Base-by-base conservation (phyloP, 257 asterid species). In the Solanum stenotomum region DNA sequence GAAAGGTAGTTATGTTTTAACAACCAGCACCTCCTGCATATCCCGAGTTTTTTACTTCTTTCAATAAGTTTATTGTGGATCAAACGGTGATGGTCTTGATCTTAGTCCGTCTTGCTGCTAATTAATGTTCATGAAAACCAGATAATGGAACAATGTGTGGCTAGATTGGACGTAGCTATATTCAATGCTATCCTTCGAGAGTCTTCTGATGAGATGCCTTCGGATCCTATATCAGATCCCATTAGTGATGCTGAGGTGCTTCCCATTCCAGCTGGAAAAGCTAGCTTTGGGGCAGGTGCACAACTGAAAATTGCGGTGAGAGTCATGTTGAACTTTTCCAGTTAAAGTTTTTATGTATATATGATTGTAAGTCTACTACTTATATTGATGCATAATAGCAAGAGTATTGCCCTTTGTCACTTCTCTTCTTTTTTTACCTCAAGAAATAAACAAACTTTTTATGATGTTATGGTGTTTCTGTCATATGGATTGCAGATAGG, bases 171-270 rank as follows among this genome's bases (percentile, higher is more conserved):
- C 44, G 95, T 95, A 49, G 99, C 98, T 37, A 97, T 97, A 98
- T 94, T 97, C 97, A 97, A 97, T 77, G 98, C 99, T 74, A 94
- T 96, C 89, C 96, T 97, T 82, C 99, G 98, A 16, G 95, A 93
- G 87, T 93, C 97, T 86, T 92, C 93, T 59, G 94, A 93, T 86
- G 98, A 94, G 61, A 93, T 95, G 96, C 97, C 98, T 15, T 93
- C 98, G 6, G 98, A 97, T 93, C 99, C 99, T 33, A 90, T 94
- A 83, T 95, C 99, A 78, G 98, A 97, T 92, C 99, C 99, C 87
- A 95, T 97, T 52, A 90, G 94, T 88, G 96, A 97, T 87, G 85
- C 94, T 40, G 88, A 92, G 86, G 98, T 96, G 83, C 98, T 97
- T 86, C 99, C 99, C 2, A 91, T 97, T 83, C 95, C 94, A 15